phyloP scores from a whole-genome alignment of 768 basidiomycete species.

The Pseudohyphozyma bogoriensis region DNA sequence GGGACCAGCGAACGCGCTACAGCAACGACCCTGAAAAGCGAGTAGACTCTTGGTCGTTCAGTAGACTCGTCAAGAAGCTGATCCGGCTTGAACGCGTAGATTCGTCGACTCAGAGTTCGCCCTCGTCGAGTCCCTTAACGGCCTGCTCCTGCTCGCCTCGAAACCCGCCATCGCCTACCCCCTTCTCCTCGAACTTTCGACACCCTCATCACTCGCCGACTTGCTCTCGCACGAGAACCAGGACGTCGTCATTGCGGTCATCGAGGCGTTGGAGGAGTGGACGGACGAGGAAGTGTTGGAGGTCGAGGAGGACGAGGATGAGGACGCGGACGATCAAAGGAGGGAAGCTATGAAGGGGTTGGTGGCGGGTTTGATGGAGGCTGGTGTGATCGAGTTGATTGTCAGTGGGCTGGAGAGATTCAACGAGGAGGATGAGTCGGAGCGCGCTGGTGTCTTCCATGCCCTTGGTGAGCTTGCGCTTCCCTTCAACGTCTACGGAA shows the following conservation, averaged over 20 bases:
- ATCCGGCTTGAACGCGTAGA: conserved; percentile 43
- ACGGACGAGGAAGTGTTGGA: conserved; percentile 93
- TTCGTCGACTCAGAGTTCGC: conserved; percentile 99
- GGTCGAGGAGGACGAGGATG: conserved; percentile 52
- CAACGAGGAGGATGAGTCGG: conserved; percentile 84
- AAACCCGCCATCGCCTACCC: conserved; percentile 73
- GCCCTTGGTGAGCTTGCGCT: conserved; percentile 53
- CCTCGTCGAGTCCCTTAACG: conserved; percentile 75
- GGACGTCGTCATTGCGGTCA: conserved; percentile 92
- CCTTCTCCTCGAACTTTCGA: conserved; percentile 69
- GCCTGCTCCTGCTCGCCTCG: conserved; percentile 79
- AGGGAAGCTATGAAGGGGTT: conserved; percentile 40
- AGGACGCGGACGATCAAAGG: conserved; percentile 39
- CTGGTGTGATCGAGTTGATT: conserved; percentile 73
- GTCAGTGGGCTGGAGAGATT: conserved; percentile 79
- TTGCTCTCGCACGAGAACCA: conserved; percentile 79
- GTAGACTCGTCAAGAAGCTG: neutral
- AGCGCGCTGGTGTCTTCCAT: conserved; percentile 84
- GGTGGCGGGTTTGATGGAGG: conserved; percentile 50
- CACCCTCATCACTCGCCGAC: conserved; percentile 60
- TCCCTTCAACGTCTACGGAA: neutral
- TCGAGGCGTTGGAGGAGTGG: conserved; percentile 83
- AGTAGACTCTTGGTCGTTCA: neutral
- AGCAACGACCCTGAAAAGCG: conserved; percentile 46
- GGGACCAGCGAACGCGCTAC: conserved; percentile 57